Base-by-base conservation (phyloP, 441 rosid species). In the Erodium chrysanthum region DNA sequence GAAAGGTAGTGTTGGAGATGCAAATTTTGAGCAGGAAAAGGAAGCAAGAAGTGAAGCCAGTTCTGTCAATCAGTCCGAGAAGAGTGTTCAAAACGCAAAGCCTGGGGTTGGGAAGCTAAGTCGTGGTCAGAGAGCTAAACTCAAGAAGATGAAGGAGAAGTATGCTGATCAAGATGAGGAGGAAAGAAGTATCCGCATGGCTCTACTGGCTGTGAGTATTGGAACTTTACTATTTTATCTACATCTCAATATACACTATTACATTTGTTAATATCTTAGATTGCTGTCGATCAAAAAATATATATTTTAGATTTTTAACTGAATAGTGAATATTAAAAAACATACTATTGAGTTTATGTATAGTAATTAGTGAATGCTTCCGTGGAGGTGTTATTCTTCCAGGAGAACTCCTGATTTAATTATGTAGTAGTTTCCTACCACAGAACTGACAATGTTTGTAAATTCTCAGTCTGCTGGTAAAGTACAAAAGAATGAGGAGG, bases 151-250 rank as follows among this genome's bases (percentile, higher is more conserved):
- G 83, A 91, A 94, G 86, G 97, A 91, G 84, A 95, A 90, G 81
- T 95, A 91, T 79, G 96, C 91, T 25, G 79, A 90, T 78, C 97
- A 95, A 79, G 99, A 95, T 59, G 99, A 95, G 81, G 97, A 95
- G 83, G 97, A 88, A 80, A 83, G 92, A 74, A 71, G 76, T 67
- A 85, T 87, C 66, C 82, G 92, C 63, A 88, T 95, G 94, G 89
- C 93, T 27, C 82, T 95, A 77, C 78, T 95, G 74, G 95, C 91
- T 68, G 99, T 90, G 82, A 87, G 97, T 85, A 75, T 60, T 35
- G 60, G 40, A 52, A 23, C 65, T 71, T 42, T 23, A 44, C 59
- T 52, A 52, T 18, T 52, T 18, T 52, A 17, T 50, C 59, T 17
- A 5, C 10, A 15, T 11, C 9, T 15, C 2, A 15, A 50, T 50